phyloP scores from a whole-genome alignment of 2,329 filamentous ascomycete genomes.

The Colletotrichum chrysophilum region DNA sequence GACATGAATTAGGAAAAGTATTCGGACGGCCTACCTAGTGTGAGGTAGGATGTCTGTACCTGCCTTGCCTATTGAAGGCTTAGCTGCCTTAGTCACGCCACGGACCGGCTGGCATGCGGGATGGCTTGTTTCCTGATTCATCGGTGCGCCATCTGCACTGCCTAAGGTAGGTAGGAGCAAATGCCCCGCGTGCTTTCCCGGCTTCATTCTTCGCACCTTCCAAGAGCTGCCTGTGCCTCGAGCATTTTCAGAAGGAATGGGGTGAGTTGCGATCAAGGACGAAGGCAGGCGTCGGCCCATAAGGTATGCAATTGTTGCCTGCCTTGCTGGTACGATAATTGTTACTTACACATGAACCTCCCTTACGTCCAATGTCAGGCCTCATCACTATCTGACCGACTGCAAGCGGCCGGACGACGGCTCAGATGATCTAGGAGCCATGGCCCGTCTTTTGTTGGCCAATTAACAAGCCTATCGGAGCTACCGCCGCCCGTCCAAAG shows the following conservation, averaged over 20 bases:
- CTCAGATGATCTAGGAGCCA: background rate
- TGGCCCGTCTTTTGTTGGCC: background rate
- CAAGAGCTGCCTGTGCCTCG: background rate
- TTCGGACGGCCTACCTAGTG: background rate
- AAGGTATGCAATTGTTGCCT: background rate
- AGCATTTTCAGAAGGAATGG: background rate
- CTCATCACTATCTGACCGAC: background rate
- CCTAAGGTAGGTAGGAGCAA: background rate
- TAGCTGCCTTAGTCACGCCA: background rate
- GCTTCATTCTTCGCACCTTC: background rate
- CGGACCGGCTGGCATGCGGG: background rate
- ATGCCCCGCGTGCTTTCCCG: background rate
- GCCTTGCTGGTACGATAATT: background rate
- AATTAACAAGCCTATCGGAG: background rate
- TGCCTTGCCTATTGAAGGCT: background rate
- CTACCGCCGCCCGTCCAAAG: background rate
- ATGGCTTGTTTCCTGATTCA: background rate
- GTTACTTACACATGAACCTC: background rate
- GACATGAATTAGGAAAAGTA: background rate
- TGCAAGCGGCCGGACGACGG: background rate
- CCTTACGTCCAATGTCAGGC: background rate
- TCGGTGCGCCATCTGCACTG: background rate
- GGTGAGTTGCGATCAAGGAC: background rate
- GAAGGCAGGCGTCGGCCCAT: background rate
- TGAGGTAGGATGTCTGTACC: background rate